Conservation (phyloP, 1,284 basidiomycete species). For the Thelephora terrestris region DNA sequence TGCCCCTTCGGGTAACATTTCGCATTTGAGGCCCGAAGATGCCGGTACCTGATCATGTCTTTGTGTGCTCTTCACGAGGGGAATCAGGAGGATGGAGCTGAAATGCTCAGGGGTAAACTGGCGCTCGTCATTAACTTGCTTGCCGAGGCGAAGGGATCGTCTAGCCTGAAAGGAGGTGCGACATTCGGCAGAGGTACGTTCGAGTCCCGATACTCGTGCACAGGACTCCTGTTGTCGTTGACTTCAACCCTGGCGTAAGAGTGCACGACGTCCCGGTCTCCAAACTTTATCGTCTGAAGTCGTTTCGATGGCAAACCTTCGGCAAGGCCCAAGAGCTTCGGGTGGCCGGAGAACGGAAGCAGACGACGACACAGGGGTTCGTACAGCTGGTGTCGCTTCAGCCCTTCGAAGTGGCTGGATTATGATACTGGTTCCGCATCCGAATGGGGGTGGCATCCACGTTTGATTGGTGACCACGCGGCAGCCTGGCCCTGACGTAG, state of each 20-base stretch:
- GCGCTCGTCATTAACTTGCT: conserved; percentile 1
- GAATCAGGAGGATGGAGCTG: no score
- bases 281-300: conserved; percentile 67
- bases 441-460: conserved; percentile 8
- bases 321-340: conserved; percentile 13
- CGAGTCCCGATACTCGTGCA: no score
- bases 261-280: conserved; percentile 59
- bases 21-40: no score
- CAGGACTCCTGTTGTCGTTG: no score
- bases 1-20: no score
- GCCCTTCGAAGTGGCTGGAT: conserved; percentile 26
- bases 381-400: conserved; percentile 72
- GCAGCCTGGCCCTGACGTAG: conserved; percentile 28
- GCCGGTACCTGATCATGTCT: no score
- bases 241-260: no score
- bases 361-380: conserved; percentile 54
- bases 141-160: conserved; percentile 1
- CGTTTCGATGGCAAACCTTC: conserved; percentile 29
- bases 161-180: conserved; percentile 13
- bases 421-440: conserved; percentile 10
- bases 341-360: conserved; percentile 20
- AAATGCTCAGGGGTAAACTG: neutral
- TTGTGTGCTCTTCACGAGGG: no score
- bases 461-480: conserved; percentile 9
- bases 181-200: conserved; percentile 37